phyloP scores from a whole-genome alignment of 257 asterid genomes.

The Ocimum tenuiflorum region DNA sequence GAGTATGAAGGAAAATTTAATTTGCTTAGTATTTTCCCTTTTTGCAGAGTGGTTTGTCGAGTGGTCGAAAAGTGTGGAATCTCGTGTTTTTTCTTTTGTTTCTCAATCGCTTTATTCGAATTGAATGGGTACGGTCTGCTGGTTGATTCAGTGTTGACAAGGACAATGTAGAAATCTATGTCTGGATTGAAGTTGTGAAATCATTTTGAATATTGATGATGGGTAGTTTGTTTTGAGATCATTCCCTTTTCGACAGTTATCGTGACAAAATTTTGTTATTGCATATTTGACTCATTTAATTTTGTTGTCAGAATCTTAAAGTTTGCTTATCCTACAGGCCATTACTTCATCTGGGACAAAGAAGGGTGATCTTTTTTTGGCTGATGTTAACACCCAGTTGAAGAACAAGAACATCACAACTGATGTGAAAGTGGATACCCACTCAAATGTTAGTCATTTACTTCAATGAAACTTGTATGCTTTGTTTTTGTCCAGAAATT shows the following conservation, averaged over 20 bases:
- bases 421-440: constrained; percentile 61
- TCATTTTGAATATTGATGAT: too few species aligned
- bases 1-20: neutral
- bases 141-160: too few species aligned
- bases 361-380: constrained; percentile 52
- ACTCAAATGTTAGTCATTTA: constrained; percentile 42
- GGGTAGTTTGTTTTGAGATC: too few species aligned
- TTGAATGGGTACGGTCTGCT: too few species aligned
- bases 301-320: too few species aligned
- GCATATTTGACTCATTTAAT: too few species aligned
- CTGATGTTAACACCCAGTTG: constrained; percentile 54
- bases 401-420: constrained; percentile 65
- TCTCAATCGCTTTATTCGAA: neutral
- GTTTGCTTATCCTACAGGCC: constrained; percentile 27
- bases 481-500: neutral
- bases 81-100: neutral
- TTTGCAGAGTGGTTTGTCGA: neutral
- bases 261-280: too few species aligned
- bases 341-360: constrained; percentile 62
- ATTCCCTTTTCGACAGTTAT: too few species aligned
- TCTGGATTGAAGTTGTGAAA: too few species aligned
- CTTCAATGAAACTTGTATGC: neutral
- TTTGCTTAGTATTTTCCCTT: neutral
- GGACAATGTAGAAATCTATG: too few species aligned
- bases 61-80: neutral